Percentiles rank a stretch among this genome's conserved stretches.
These are phyloP conservation scores for Pseudogymnoascus sp. DNA, from an alignment of 2,329 filamentous ascomycete genomes.

Conservation along the genomic window DNA sequence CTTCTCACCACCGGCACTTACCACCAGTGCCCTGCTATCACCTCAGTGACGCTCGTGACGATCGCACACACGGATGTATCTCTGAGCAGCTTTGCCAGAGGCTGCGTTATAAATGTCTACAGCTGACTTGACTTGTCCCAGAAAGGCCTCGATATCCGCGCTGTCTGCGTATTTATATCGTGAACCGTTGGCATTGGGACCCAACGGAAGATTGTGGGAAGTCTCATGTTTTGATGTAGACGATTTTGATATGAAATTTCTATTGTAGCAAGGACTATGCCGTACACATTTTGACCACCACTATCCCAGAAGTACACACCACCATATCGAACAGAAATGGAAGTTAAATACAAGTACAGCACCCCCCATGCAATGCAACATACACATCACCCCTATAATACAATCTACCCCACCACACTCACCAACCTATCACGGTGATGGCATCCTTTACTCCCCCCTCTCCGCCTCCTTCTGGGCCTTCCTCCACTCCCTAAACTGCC, in stretches of 20 bases:
- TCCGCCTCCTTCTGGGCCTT: constrained; percentile 12
- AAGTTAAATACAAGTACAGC: constrained; percentile 5
- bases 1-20: background rate
- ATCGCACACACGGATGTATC: too few relatives aligned
- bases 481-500: constrained; percentile 10
- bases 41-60: too few relatives aligned
- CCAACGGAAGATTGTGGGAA: background rate
- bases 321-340: background rate
- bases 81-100: too few relatives aligned
- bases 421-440: background rate
- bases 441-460: background rate
- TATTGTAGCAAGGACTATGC: background rate
- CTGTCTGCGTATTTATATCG: background rate
- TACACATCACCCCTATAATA: constrained; percentile 3
- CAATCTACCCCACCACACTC: background rate
- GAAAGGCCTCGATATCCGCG: too few relatives aligned
- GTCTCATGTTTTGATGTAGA: background rate
- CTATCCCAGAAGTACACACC: background rate
- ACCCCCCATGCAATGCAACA: constrained; percentile 5
- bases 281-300: background rate
- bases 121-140: too few relatives aligned
- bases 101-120: too few relatives aligned
- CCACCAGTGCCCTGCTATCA: too few relatives aligned
- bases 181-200: background rate
- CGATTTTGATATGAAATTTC: background rate